phyloP scores from a whole-genome alignment of 2,329 filamentous ascomycete species.

The Corynespora cassiicola region DNA sequence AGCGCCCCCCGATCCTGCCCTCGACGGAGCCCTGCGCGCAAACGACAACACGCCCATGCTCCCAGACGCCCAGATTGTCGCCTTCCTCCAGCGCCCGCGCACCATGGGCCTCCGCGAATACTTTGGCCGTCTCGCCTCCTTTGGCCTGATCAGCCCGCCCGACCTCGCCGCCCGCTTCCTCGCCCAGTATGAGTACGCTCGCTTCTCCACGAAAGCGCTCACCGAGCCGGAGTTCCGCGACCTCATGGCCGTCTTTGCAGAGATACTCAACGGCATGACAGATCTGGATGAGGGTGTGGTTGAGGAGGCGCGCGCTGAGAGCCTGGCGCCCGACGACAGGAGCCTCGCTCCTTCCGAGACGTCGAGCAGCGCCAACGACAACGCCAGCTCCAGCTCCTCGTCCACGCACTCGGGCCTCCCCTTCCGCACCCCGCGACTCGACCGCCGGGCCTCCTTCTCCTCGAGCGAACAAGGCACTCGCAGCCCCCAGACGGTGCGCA shows the following conservation, averaged over 20 bases:
- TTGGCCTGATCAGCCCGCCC: constrained; percentile 67
- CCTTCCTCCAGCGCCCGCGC: constrained; percentile 72
- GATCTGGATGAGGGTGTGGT: constrained; percentile 65
- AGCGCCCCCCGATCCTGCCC: constrained; percentile 65
- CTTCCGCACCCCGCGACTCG: constrained; percentile 35
- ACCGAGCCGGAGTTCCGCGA: constrained; percentile 74
- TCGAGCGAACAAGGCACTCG: constrained; percentile 21
- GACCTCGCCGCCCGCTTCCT: constrained; percentile 69
- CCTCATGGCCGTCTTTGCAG: constrained; percentile 85
- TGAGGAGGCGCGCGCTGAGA: constrained; percentile 44
- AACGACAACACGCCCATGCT: constrained; percentile 37
- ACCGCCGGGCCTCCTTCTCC: constrained; percentile 26
- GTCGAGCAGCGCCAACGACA: too few species aligned
- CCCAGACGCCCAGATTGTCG: constrained; percentile 72
- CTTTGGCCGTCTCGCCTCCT: constrained; percentile 69
- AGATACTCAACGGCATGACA: constrained; percentile 78
- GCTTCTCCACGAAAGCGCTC: constrained; percentile 77
- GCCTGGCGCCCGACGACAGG: constrained; percentile 32
- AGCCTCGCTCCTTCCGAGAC: constrained; percentile 43
- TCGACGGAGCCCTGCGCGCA: constrained; percentile 29
- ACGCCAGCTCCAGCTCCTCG: constrained; percentile 19
- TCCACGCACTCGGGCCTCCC: constrained; percentile 31
- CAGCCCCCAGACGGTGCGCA: constrained; percentile 37
- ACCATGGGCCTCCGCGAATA: constrained; percentile 83
- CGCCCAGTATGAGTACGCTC: constrained; percentile 78